Evolutionary conservation across 805 yeast genomes (phyloP).

Genomic region (Candida glaebosa): DNA sequence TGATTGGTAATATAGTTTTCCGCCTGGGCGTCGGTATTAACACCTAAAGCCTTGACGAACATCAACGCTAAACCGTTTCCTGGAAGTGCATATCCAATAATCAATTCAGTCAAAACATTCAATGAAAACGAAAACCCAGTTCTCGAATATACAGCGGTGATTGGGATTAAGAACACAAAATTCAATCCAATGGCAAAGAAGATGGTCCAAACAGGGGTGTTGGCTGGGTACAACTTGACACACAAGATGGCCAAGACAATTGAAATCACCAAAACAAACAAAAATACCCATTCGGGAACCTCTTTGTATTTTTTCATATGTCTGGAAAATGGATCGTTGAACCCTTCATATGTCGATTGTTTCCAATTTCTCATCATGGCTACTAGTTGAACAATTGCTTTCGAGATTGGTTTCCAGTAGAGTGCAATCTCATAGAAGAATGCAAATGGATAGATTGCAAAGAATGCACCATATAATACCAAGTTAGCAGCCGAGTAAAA

Average conservation of each 20-base stretch:
- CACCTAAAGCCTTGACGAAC: constrained; percentile 59
- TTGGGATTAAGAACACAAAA: constrained; percentile 30
- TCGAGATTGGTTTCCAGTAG: constrained; percentile 30
- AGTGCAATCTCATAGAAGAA: constrained; percentile 50
- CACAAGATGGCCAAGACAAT: constrained; percentile 30
- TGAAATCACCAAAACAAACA: constrained; percentile 22
- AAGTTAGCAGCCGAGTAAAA: constrained; percentile 29
- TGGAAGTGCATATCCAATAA: constrained; percentile 35
- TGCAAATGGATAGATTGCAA: constrained; percentile 28
- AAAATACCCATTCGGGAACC: constrained; percentile 32
- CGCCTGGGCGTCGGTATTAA: constrained; percentile 56
- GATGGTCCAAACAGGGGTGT: constrained; percentile 36
- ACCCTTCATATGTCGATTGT: constrained; percentile 29
- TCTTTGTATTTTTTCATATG: constrained; percentile 33
- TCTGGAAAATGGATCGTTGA: constrained; percentile 28
- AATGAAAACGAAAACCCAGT: constrained; percentile 32
- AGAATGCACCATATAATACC: constrained; percentile 25
- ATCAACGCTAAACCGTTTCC: constrained; percentile 34
- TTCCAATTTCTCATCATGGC: constrained; percentile 32
- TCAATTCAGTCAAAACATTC: constrained; percentile 35
- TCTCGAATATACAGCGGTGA: constrained; percentile 23
- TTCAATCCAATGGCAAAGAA: constrained; percentile 32
- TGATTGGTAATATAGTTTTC: constrained; percentile 51
- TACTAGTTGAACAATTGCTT: constrained; percentile 10
- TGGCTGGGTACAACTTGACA: constrained; percentile 27